phyloP scores from a whole-genome alignment of 768 basidiomycete genomes.

The Boletus pseudo-olivaceus region DNA sequence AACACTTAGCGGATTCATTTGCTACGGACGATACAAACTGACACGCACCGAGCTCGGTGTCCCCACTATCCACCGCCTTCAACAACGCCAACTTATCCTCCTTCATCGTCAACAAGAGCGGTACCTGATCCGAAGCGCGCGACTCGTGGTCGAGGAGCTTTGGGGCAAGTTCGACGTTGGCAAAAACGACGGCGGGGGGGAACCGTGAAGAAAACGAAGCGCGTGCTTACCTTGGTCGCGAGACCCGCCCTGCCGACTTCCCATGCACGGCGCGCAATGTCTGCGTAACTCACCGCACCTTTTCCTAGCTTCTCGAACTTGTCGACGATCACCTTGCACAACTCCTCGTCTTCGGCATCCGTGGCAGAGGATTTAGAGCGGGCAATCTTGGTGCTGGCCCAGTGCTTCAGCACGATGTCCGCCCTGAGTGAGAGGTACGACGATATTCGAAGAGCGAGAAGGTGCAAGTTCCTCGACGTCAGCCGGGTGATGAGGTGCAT shows the following conservation, averaged over 20 bases:
- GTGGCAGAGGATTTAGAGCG: conserved; percentile 63
- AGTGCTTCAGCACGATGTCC: conserved; percentile 87
- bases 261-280: conserved; percentile 93
- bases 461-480: conserved; percentile 82
- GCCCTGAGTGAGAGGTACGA: conserved; percentile 79
- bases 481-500: conserved; percentile 78
- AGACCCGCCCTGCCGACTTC: conserved; percentile 75
- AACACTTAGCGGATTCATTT: not conserved
- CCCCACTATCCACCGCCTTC: conserved; percentile 92
- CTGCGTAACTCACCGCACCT: conserved; percentile 84
- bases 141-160: conserved; percentile 91
- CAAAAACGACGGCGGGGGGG: not conserved
- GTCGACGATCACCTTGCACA: conserved; percentile 81
- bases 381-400: conserved; percentile 91
- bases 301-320: conserved; percentile 85
- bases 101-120: conserved; percentile 90
- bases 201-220: not conserved
- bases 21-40: not conserved
- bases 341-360: conserved; percentile 66
- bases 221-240: conserved; percentile 70
- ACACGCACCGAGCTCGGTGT: conserved; percentile 83
- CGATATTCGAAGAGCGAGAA: conserved; percentile 89
- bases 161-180: not conserved
- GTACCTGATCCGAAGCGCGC: conserved; percentile 88
- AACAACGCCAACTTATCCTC: conserved; percentile 83